phyloP scores from a whole-genome alignment of 164 flowering plant genomes.

The Tetrastigma voinierianum region DNA sequence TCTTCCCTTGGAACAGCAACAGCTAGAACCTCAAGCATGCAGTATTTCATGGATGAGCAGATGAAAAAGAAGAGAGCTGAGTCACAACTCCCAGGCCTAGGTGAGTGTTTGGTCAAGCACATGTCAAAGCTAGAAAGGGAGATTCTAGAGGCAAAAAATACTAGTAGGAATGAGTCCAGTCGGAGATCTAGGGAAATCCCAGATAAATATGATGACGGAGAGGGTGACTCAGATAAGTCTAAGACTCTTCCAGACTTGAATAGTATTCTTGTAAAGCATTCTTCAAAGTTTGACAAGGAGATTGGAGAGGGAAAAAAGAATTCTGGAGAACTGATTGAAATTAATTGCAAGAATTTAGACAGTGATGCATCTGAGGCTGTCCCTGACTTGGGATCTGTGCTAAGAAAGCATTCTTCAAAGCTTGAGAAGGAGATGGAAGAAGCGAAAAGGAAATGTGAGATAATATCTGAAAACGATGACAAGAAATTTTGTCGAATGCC shows the following conservation, averaged over 20 bases:
- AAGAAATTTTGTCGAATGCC: slow-evolving; percentile 6
- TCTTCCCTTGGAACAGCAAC: slow-evolving; percentile 22
- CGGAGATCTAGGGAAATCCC: slow-evolving; percentile 18
- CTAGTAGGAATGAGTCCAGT: slow-evolving; percentile 27
- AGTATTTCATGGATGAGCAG: slow-evolving; percentile 15
- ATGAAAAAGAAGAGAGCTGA: slow-evolving; percentile 34
- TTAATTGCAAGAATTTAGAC: slow-evolving; percentile 2
- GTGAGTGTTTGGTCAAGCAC: slow-evolving; percentile 83
- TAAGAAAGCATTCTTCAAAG: slow-evolving; percentile 60
- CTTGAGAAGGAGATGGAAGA: slow-evolving; percentile 59
- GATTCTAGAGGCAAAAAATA: slow-evolving; percentile 74
- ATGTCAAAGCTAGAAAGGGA: slow-evolving; percentile 82
- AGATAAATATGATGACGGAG: slow-evolving; percentile 6
- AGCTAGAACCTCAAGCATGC: slow-evolving; percentile 11
- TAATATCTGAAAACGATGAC: slow-evolving; percentile 3
- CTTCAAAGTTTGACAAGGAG: slow-evolving; percentile 64
- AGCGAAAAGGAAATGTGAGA: slow-evolving; percentile 14
- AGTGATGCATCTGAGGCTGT: slow-evolving; percentile 12
- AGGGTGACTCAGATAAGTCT: slow-evolving; percentile 5
- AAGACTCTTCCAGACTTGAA: slow-evolving; percentile 46
- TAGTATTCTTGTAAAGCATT: slow-evolving; percentile 56
- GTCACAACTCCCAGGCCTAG: slow-evolving; percentile 69
- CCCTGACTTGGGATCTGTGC: slow-evolving; percentile 58
- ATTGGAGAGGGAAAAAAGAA: slow-evolving; percentile 47
- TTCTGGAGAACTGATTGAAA: slow-evolving; percentile 18